Evolutionary conservation across 2,329 filamentous ascomycete genomes (phyloP).

Genomic region (Trichophyton schoenleinii): DNA sequence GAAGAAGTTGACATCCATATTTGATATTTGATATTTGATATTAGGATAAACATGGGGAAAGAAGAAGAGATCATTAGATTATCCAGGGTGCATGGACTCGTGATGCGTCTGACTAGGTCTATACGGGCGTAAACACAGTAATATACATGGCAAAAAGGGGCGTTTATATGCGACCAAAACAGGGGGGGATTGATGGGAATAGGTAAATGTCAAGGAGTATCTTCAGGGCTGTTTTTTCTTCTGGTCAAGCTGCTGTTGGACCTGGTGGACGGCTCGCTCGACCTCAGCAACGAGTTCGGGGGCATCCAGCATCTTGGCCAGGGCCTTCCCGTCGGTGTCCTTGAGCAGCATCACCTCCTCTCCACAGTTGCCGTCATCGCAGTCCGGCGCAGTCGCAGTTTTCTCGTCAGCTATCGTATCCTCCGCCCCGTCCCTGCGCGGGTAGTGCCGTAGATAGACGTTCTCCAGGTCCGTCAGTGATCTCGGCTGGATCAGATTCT

Average conservation of each 20-base stretch:
- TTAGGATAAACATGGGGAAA: too few relatives aligned
- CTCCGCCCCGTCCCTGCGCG: slow-evolving; percentile 21
- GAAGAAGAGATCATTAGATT: neutral
- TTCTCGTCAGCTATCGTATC: slow-evolving; percentile 15
- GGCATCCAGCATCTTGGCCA: slow-evolving; percentile 51
- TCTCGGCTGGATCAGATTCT: slow-evolving; percentile 53
- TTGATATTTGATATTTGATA: too few relatives aligned
- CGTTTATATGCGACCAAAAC: neutral
- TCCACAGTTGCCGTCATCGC: slow-evolving; percentile 13
- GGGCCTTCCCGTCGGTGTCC: slow-evolving; percentile 40
- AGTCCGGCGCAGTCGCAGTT: slow-evolving; percentile 11
- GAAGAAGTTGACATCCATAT: too few relatives aligned
- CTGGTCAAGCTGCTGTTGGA: slow-evolving; percentile 34
- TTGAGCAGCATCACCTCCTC: slow-evolving; percentile 37
- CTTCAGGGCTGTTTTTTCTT: slow-evolving; percentile 9
- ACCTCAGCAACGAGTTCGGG: slow-evolving; percentile 61
- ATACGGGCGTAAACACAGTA: neutral
- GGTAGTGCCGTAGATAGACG: slow-evolving; percentile 47
- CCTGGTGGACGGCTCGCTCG: slow-evolving; percentile 64
- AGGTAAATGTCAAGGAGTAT: neutral
- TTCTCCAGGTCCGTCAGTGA: slow-evolving; percentile 60
- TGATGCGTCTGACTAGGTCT: neutral
- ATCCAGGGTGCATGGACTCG: neutral
- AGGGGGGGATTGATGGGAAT: too few relatives aligned
- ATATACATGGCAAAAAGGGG: neutral